These are phyloP conservation scores for Crithidia sp. DNA, from an alignment of 208 protist species.

Conservation along the genomic window DNA sequence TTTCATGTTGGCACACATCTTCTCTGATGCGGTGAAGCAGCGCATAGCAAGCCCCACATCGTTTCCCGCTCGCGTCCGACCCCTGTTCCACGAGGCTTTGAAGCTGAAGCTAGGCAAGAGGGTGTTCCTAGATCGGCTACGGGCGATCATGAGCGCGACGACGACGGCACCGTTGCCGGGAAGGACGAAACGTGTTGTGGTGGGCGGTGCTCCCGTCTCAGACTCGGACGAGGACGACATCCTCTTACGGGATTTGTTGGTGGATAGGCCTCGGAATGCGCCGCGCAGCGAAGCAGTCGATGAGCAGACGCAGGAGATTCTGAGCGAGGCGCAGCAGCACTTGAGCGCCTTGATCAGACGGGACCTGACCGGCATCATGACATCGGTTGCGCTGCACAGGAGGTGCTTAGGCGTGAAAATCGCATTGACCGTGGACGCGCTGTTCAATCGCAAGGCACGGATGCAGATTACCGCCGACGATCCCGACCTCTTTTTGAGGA, in stretches of 20 bases:
- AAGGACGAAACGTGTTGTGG: too few species aligned
- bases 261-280: background rate
- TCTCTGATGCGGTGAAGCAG: background rate
- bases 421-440: background rate
- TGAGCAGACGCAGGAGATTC: background rate
- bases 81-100: background rate
- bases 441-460: too few species aligned
- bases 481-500: too few species aligned
- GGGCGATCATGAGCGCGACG: too few species aligned
- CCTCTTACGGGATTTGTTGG: background rate
- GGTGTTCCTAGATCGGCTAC: too few species aligned
- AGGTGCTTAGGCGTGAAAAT: background rate
- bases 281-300: background rate
- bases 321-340: constrained; percentile 1
- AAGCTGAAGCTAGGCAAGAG: background rate
- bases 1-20: background rate
- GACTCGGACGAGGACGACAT: background rate
- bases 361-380: background rate
- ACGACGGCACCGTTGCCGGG: too few species aligned
- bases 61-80: background rate
- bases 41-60: background rate
- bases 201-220: background rate
- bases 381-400: constrained; percentile 3
- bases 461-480: too few species aligned
- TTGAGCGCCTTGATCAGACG: background rate